A percentile compares a stretch with the other conserved stretches of the same genome.
phyloP scores from a whole-genome alignment of 345 rosid species.

The Ceriops decandra region DNA sequence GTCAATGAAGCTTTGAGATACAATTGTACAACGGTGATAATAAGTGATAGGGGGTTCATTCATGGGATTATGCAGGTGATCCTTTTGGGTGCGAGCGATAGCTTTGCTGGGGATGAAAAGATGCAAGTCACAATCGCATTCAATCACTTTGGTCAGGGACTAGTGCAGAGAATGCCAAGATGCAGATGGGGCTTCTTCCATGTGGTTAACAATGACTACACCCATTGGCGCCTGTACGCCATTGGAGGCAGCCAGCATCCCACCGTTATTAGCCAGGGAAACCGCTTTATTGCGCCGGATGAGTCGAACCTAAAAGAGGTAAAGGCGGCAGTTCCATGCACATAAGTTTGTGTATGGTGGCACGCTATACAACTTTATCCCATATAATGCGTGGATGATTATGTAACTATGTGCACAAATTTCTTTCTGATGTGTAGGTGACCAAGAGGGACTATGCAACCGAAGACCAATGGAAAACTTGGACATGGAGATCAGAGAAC shows the following conservation, averaged over 20 bases:
- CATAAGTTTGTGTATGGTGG: no score
- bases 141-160: constrained; percentile 36
- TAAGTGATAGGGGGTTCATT: not conserved
- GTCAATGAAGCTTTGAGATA: no score
- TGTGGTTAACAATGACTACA: constrained; percentile 35
- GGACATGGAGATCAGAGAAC: constrained; percentile 32
- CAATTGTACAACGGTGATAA: no score
- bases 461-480: constrained; percentile 21
- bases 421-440: constrained; percentile 8
- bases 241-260: constrained; percentile 35
- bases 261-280: constrained; percentile 34
- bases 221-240: constrained; percentile 31
- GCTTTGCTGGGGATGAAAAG: constrained; percentile 18
- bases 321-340: not conserved
- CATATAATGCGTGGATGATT: not conserved
- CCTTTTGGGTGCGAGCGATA: constrained; percentile 32
- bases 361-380: not conserved
- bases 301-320: constrained; percentile 16
- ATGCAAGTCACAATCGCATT: constrained; percentile 33
- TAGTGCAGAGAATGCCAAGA: constrained; percentile 36
- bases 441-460: constrained; percentile 32
- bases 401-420: no score
- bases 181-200: constrained; percentile 39
- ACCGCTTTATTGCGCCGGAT: constrained; percentile 26
- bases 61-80: constrained; percentile 16